A percentile compares a stretch with the other conserved stretches of the same genome.
These are phyloP conservation scores for Protoeuglena noctilucae DNA, from an alignment of 139 green algal genomes.

Conservation along the genomic window DNA sequence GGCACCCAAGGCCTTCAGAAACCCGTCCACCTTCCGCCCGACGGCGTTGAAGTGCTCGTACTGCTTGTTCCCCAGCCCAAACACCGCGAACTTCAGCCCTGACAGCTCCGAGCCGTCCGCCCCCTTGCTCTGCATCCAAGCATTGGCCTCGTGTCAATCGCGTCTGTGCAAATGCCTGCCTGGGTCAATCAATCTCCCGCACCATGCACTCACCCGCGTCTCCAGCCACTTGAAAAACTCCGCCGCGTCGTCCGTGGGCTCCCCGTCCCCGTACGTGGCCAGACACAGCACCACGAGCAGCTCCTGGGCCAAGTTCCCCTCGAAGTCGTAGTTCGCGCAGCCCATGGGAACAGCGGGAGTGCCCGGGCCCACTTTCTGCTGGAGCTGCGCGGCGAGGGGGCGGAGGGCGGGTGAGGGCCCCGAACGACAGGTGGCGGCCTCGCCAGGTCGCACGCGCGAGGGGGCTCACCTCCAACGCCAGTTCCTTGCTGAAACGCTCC, in stretches of 20 bases:
- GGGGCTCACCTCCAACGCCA: slow-evolving; percentile 19
- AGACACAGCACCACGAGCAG: slow-evolving; percentile 29
- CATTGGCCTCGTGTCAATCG: not conserved
- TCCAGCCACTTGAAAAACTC: slow-evolving; percentile 71
- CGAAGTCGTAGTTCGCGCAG: slow-evolving; percentile 17
- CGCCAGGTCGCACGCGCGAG: not conserved
- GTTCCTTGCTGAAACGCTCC: slow-evolving; percentile 74
- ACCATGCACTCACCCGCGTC: slow-evolving; percentile 30
- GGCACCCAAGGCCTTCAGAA: slow-evolving; percentile 46
- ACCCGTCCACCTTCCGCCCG: slow-evolving; percentile 55
- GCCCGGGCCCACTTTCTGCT: not conserved
- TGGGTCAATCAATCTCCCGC: slow-evolving; percentile 21
- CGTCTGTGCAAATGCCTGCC: slow-evolving; percentile 1
- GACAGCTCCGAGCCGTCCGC: slow-evolving; percentile 9
- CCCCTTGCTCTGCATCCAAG: slow-evolving; percentile 1
- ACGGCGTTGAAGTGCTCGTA: slow-evolving; percentile 95
- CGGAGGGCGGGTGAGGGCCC: too few species aligned
- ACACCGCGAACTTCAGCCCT: slow-evolving; percentile 60
- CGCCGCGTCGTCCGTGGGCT: slow-evolving; percentile 80
- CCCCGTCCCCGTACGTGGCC: slow-evolving; percentile 86
- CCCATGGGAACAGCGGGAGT: not conserved
- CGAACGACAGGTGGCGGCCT: too few species aligned
- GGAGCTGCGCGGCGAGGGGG: not conserved
- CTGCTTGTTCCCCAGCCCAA: slow-evolving; percentile 91
- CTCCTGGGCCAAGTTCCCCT: slow-evolving; percentile 36